Evolutionary conservation across 148 eudicot species (phyloP).

Genomic region (Camellia granthamiana): DNA sequence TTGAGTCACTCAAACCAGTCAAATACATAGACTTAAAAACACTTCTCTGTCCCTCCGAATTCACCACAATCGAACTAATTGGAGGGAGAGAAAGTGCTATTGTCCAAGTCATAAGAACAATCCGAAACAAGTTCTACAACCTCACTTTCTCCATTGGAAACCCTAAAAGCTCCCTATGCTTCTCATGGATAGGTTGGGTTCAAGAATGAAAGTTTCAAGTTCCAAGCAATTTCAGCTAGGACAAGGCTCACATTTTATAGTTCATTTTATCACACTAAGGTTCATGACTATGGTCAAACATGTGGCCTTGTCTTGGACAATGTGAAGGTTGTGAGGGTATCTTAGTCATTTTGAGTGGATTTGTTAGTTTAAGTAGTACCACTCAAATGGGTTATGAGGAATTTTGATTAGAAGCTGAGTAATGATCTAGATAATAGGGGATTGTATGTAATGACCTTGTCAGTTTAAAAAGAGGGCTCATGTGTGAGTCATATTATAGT

Average conservation of each 20-base stretch:
- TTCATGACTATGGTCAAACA: slow-evolving; percentile 21
- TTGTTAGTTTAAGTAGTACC: too few relatives aligned
- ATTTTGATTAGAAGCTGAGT: too few relatives aligned
- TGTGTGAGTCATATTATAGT: too few relatives aligned
- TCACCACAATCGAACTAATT: slow-evolving; percentile 51
- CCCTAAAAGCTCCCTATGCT: neutral
- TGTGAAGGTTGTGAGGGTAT: too few relatives aligned
- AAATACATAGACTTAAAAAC: slow-evolving; percentile 54
- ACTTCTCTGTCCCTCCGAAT: slow-evolving; percentile 25
- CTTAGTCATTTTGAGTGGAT: too few relatives aligned
- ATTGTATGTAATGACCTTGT: too few relatives aligned
- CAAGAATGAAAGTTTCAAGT: slow-evolving; percentile 29
- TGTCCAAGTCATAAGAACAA: slow-evolving; percentile 48
- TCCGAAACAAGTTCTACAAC: slow-evolving; percentile 25
- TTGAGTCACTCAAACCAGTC: too few relatives aligned
- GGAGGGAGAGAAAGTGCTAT: slow-evolving; percentile 78
- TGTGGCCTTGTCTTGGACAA: too few relatives aligned
- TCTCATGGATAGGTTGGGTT: slow-evolving; percentile 34
- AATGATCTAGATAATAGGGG: too few relatives aligned
- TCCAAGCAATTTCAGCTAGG: slow-evolving; percentile 29
- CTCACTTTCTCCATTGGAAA: slow-evolving; percentile 25
- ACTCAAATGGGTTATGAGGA: too few relatives aligned
- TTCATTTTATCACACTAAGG: slow-evolving; percentile 13
- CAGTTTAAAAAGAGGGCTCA: too few relatives aligned
- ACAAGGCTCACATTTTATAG: slow-evolving; percentile 43